A percentile compares a stretch with the other conserved stretches of the same genome.
These are phyloP conservation scores for Linnemannia elongata DNA, from an alignment of 192 early-diverging fungal genomes.

Conservation along the genomic window DNA sequence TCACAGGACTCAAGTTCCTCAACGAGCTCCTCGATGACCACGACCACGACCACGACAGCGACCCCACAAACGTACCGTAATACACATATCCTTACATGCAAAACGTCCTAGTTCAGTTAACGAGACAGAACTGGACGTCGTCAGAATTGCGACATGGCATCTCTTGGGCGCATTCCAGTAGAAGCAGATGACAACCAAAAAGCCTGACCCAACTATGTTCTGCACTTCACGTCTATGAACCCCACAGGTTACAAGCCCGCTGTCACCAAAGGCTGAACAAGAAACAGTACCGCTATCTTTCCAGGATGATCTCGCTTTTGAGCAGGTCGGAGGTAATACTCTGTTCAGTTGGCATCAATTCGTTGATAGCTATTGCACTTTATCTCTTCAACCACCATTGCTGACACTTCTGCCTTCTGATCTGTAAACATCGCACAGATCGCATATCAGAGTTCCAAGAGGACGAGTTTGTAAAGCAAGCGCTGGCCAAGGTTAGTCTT, in stretches of 20 bases:
- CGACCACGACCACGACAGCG: constrained; percentile 33
- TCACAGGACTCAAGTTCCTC: constrained; percentile 50
- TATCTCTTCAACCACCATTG: not conserved
- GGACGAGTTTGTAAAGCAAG: constrained; percentile 87
- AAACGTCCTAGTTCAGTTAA: too few relatives aligned
- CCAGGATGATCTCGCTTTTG: constrained; percentile 49
- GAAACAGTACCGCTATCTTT: constrained; percentile 30
- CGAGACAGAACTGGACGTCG: not conserved
- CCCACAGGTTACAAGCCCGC: not conserved
- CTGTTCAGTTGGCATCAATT: not conserved
- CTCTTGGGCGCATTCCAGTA: not conserved
- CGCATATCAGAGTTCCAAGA: constrained; percentile 82
- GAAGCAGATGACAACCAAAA: not conserved
- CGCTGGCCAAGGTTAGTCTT: constrained; percentile 73
- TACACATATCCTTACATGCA: not conserved
- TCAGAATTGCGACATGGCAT: not conserved
- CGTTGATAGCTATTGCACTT: too few relatives aligned
- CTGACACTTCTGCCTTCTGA: not conserved
- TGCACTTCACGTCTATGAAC: not conserved
- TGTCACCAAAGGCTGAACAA: constrained; percentile 32
- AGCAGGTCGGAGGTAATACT: constrained; percentile 49
- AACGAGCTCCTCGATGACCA: constrained; percentile 45
- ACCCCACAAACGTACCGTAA: not conserved
- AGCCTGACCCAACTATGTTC: not conserved
- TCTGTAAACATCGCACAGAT: constrained; percentile 50